Evolutionary conservation across 805 yeast species (phyloP), one percentile per base, ranked within the genome.

Genomic region (Ogataea kodamae): DNA sequence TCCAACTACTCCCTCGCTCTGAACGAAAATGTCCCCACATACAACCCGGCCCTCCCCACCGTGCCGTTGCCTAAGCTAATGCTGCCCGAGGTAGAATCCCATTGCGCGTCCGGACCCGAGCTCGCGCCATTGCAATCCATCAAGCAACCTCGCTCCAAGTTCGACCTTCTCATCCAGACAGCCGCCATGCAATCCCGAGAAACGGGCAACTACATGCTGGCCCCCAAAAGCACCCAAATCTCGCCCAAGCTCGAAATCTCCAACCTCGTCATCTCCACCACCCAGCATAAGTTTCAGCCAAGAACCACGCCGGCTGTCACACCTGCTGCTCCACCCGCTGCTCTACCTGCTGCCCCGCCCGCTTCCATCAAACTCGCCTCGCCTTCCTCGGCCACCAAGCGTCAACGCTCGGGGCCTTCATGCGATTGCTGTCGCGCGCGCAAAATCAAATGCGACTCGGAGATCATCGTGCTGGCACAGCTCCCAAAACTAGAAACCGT

Each of bases 371-470:
- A 57, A 40, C 31, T 57, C 16, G 61, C 60, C 0, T 57, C 61
- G 5, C 62, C 63, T 3, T 55, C 62, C 5, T 30, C 48, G 3
- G 40, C 49, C 8, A 43, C 59, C 8, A 55, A 56, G 22, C 61
- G 87, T 46, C 89, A 81, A 58, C 61, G 90, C 39, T 64, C 74
- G 12, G 88, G 90, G 0, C 88, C 88, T 3, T 75, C 83, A 24
- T 81, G 90, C 56, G 88, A 81, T 53, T 62, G 72, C 29, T 81
- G 90, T 54, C 65, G 88, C 34, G 50, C 72, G 10, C 68, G 86
- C 37, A 81, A 81, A 52, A 81, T 80, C 38, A 81, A 78, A 57
- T 81, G 90, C 59, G 78, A 81, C 55, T 85, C 89, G 2, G 77
- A 69, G 45, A 73, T 80, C 18, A 48, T 53, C 18, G 52, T 58